A percentile compares a stretch with the other conserved stretches of the same genome.
Conservation (phyloP, 2,329 filamentous ascomycete species). For the Coniochaeta prunicola region DNA sequence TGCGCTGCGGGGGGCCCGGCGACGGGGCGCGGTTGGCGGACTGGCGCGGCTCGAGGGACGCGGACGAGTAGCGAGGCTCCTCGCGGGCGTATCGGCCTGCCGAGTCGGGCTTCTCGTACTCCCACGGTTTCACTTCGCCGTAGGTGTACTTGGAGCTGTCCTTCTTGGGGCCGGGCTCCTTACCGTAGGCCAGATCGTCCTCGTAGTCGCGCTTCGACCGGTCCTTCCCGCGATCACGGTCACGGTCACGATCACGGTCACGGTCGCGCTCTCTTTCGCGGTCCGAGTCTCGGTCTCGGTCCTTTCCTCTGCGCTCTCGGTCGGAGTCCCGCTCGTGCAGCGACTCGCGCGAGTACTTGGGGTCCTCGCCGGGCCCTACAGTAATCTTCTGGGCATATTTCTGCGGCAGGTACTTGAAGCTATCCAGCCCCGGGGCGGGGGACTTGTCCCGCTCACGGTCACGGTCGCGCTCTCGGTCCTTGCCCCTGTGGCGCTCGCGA, state of each 20-base stretch:
- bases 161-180: slow-evolving; percentile 9
- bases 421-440: slow-evolving; percentile 23
- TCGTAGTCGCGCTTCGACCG: slow-evolving; percentile 14
- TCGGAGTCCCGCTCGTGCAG: slow-evolving; percentile 12
- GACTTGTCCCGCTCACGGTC: slow-evolving; percentile 13
- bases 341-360: slow-evolving; percentile 19
- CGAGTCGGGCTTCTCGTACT: slow-evolving; percentile 29
- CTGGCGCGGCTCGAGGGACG: slow-evolving; percentile 8
- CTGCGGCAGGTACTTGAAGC: slow-evolving; percentile 36
- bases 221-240: neutral
- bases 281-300: slow-evolving; percentile 19
- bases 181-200: slow-evolving; percentile 46
- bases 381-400: slow-evolving; percentile 34
- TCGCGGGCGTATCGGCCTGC: slow-evolving; percentile 18
- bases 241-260: too few species aligned
- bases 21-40: slow-evolving; percentile 11
- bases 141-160: slow-evolving; percentile 15
- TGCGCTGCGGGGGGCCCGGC: slow-evolving; percentile 15
- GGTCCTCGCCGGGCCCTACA: slow-evolving; percentile 14
- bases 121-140: slow-evolving; percentile 26
- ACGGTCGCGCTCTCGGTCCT: slow-evolving; percentile 14
- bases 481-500: slow-evolving; percentile 19
- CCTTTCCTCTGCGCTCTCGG: slow-evolving; percentile 7
- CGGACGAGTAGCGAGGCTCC: slow-evolving; percentile 10
- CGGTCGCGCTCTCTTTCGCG: slow-evolving; percentile 18